Conservation (phyloP, 208 protist genomes). For the Leishmania major region DNA sequence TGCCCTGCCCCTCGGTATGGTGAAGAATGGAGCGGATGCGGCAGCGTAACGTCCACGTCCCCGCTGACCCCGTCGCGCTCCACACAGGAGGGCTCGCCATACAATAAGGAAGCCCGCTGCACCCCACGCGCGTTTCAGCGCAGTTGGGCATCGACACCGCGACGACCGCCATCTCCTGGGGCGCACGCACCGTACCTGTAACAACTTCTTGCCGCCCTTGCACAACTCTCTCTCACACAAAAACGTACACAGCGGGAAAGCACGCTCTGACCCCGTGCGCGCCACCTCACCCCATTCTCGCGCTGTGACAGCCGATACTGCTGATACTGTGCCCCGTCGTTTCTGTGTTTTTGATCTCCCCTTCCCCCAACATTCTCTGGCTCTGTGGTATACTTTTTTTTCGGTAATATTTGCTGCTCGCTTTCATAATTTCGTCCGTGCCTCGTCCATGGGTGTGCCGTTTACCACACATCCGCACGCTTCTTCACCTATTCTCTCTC, state of each 20-base stretch:
- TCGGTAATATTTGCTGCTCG: constrained; percentile 1
- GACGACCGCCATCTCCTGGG: background rate
- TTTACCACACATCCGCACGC: background rate
- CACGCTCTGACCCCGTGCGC: background rate
- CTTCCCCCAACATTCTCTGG: background rate
- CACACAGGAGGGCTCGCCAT: constrained; percentile 1
- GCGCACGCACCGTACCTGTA: constrained; percentile 1
- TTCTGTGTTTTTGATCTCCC: constrained; percentile 9
- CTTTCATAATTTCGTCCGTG: background rate
- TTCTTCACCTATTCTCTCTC: background rate
- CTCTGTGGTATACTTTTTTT: constrained; percentile 1
- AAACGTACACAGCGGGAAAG: background rate
- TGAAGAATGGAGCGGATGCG: background rate
- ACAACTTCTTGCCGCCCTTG: background rate
- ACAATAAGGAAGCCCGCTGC: background rate
- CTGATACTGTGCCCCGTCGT: background rate
- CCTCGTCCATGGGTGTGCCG: background rate
- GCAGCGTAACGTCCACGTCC: background rate
- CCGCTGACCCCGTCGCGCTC: constrained; percentile 8
- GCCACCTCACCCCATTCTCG: background rate
- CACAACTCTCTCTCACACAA: background rate
- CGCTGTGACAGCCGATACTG: background rate
- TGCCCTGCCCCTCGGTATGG: background rate
- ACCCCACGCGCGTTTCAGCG: background rate
- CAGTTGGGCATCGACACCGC: background rate